These are phyloP conservation scores for Globisporangium polare DNA, from an alignment of 352 stramenopile species.

Conservation along the genomic window DNA sequence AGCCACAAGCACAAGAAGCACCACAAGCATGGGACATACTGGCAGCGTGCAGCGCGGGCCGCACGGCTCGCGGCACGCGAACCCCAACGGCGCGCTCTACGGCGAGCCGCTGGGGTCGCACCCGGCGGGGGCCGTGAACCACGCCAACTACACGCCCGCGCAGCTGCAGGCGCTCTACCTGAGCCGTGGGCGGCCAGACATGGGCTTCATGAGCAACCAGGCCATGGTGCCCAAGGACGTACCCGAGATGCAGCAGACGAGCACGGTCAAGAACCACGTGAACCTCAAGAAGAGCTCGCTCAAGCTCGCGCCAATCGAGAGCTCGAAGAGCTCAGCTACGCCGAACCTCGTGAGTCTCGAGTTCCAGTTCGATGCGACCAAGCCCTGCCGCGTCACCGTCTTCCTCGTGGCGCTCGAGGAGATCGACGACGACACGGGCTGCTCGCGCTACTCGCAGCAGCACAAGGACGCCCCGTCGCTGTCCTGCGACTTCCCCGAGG, in stretches of 20 bases:
- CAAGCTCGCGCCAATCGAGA: constrained; percentile 30
- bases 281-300: constrained; percentile 82
- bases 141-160: constrained; percentile 65
- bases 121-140: constrained; percentile 27
- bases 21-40: constrained; percentile 55
- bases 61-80: constrained; percentile 19
- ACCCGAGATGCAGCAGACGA: constrained; percentile 82
- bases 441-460: constrained; percentile 53
- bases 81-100: constrained; percentile 45
- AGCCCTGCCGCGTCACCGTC: constrained; percentile 60
- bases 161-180: constrained; percentile 84
- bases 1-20: not conserved
- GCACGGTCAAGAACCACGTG: constrained; percentile 79
- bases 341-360: constrained; percentile 32
- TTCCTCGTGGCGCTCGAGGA: constrained; percentile 64
- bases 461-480: constrained; percentile 35
- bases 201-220: constrained; percentile 85
- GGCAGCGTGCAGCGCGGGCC: constrained; percentile 54
- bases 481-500: constrained; percentile 39
- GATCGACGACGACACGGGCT: constrained; percentile 59
- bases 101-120: constrained; percentile 47
- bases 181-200: constrained; percentile 68
- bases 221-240: constrained; percentile 38
- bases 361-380: constrained; percentile 80
- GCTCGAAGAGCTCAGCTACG: constrained; percentile 18